phyloP scores from a whole-genome alignment of 306 rosid genomes.

The Dalbergia cochinchinensis region DNA sequence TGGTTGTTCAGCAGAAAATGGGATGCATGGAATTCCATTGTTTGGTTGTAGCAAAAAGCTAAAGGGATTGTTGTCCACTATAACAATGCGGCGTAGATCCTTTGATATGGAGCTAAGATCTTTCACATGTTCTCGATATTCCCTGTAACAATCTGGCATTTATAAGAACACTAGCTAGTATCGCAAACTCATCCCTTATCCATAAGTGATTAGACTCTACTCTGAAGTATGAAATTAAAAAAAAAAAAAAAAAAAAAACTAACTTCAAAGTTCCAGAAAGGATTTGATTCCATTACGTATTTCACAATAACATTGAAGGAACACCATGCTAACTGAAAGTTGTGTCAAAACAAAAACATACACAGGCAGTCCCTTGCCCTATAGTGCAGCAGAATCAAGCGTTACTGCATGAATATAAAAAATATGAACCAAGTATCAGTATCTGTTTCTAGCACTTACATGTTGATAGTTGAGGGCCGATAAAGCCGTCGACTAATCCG shows the following conservation, averaged over 20 bases:
- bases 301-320: background rate
- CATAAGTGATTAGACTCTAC: background rate
- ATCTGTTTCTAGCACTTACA: slow-evolving; percentile 54
- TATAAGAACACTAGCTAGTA: slow-evolving; percentile 35
- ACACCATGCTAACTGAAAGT: background rate
- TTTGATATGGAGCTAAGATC: slow-evolving; percentile 74
- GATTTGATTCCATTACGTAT: background rate
- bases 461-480: slow-evolving; percentile 86
- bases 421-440: background rate
- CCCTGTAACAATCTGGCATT: slow-evolving; percentile 58
- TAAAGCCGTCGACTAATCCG: slow-evolving; percentile 74
- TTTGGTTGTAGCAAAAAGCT: slow-evolving; percentile 88
- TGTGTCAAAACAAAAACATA: background rate
- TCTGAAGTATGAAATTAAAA: slow-evolving; percentile 11
- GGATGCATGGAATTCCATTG: slow-evolving; percentile 90
- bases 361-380: background rate
- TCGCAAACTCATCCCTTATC: background rate
- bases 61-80: slow-evolving; percentile 89
- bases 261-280: slow-evolving; percentile 31
- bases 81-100: slow-evolving; percentile 76
- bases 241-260: slow-evolving; percentile 10
- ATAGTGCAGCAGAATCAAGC: background rate
- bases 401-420: background rate
- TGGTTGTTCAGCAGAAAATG: slow-evolving; percentile 85
- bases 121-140: slow-evolving; percentile 83